Evolutionary conservation across 176 grass and related monocot species (phyloP).

Genomic region (Oryza glumipatula): DNA sequence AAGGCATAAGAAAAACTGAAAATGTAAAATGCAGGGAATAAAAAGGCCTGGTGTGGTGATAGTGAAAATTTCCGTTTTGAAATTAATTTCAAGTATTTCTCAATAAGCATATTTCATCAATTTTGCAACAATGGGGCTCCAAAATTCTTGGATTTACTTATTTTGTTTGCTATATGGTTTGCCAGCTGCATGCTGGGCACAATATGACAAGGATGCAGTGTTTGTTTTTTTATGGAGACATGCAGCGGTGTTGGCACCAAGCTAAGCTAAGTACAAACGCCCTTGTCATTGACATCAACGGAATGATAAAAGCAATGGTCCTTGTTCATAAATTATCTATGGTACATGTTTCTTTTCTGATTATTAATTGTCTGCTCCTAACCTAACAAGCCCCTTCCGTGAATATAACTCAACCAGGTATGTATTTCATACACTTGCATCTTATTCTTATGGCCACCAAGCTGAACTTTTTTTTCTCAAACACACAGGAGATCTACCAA

Average conservation of each 20-base stretch:
- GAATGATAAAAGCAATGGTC: slow-evolving; percentile 48
- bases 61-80: neutral
- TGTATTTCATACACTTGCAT: neutral
- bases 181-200: slow-evolving; percentile 43
- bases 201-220: slow-evolving; percentile 25
- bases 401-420: neutral
- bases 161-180: slow-evolving; percentile 42
- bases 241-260: slow-evolving; percentile 28
- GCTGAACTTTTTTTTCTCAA: too few species aligned
- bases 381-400: neutral
- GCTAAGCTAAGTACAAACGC: slow-evolving; percentile 30
- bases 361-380: slow-evolving; percentile 34
- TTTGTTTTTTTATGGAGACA: neutral
- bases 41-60: too few species aligned
- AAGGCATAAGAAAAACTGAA: neutral
- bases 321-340: slow-evolving; percentile 47
- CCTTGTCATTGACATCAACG: slow-evolving; percentile 20
- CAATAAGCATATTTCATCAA: neutral
- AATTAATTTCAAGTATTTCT: slow-evolving; percentile 2
- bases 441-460: neutral
- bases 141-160: slow-evolving; percentile 39
- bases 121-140: neutral
- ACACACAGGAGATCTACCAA: too few species aligned
- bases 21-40: slow-evolving; percentile 6
- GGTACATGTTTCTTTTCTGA: slow-evolving; percentile 27